Evolutionary conservation across 1,284 basidiomycete species (phyloP), one percentile per base, ranked within the genome.

Genomic region (Polyporus tsugae): DNA sequence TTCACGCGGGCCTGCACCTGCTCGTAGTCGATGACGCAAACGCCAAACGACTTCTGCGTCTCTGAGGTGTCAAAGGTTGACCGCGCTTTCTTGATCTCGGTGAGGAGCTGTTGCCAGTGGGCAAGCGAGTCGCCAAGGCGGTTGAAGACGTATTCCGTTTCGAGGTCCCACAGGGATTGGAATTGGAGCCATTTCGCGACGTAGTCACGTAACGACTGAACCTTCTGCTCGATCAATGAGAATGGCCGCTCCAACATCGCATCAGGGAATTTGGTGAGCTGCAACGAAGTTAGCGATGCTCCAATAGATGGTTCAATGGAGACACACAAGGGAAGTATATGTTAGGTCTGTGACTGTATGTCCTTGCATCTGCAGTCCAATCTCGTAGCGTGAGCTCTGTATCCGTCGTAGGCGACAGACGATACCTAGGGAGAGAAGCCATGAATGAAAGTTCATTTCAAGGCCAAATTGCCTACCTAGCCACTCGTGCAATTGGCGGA

Each of bases 131-230:
- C 96, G 22, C 97, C 98, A 7, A 99, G 91, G 0, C 94, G 92
- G 75, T 91, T 93, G 86, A 98, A 99, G 25, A 99, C 96, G 76
- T 94, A 94, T 86, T 99, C 97, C 17, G 96, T 89, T 81, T 99
- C 96, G 61, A 99, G 90, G 79, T 99, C 98, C 98, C 97, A 99
- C 0, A 99, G 86, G 0, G 96, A 97, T 81, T 99, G 98, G 88
- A 99, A 99, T 78, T 97, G 96, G 0, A 99, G 89, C 97, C 98
- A 99, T 82, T 98, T 98, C 72, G 87, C 93, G 62, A 99, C 96
- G 79, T 99, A 99, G 55, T 92, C 91, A 74, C 88, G 91, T 64
- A 99, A 87, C 71, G 95, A 90, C 68, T 91, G 90, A 9, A 98
- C 89, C 81, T 98, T 98, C 75, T 83, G 83, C 81, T 99, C 96